A percentile compares a stretch with the other conserved stretches of the same genome.
phyloP scores from a whole-genome alignment of 2,329 filamentous ascomycete genomes.

The Colletotrichum camelliae region DNA sequence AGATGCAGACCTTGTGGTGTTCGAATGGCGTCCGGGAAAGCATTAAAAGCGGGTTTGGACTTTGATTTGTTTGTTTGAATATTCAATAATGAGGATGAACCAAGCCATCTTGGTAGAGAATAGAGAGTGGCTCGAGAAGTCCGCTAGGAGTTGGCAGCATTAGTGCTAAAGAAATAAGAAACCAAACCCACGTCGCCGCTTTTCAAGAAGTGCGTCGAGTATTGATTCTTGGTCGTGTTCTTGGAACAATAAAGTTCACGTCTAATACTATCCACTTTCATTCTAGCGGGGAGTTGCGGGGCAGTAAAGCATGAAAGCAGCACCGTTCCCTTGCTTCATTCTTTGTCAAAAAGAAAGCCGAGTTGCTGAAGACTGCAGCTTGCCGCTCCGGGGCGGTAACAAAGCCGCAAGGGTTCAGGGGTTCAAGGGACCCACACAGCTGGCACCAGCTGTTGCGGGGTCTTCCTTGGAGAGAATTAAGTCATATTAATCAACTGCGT shows the following conservation, averaged over 20 bases:
- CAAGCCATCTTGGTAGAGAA: background rate
- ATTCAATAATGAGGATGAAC: background rate
- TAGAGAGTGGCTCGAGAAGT: background rate
- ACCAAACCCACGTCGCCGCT: background rate
- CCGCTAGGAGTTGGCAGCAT: background rate
- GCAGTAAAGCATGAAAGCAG: background rate
- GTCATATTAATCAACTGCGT: background rate
- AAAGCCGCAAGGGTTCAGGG: background rate
- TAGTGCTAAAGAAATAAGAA: background rate
- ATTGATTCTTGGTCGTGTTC: background rate
- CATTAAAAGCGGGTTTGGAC: background rate
- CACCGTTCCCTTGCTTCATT: background rate
- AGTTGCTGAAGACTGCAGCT: background rate
- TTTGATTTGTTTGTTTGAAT: background rate
- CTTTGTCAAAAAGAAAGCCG: background rate
- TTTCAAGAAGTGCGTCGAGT: background rate
- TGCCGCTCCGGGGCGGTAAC: background rate
- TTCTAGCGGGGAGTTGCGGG: background rate
- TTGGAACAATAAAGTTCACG: background rate
- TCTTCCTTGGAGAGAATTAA: background rate
- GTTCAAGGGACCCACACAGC: background rate
- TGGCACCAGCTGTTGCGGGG: slow-evolving; percentile 17
- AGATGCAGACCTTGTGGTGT: background rate
- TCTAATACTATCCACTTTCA: background rate
- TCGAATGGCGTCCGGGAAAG: background rate